Evolutionary conservation across 2,329 filamentous ascomycete species (phyloP).

Genomic region (Ceratocystis eucalypticola): DNA sequence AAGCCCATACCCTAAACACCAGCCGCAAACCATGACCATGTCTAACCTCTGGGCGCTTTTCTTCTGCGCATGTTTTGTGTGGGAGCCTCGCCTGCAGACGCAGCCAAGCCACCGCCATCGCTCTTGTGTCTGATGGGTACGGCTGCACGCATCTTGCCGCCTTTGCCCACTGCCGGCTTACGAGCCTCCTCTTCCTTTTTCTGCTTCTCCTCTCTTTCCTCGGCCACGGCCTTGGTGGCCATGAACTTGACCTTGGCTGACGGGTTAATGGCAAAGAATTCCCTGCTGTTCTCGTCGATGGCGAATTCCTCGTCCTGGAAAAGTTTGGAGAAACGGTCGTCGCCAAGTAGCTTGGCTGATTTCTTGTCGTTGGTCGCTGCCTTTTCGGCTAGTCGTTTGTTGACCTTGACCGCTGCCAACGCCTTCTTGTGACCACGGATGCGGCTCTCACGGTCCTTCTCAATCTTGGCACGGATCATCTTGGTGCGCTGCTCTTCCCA

Average conservation of each 20-base stretch:
- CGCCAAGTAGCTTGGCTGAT: constrained; percentile 53
- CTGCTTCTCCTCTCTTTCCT: constrained; percentile 34
- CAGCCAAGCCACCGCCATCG: constrained; percentile 14
- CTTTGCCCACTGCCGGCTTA: constrained; percentile 12
- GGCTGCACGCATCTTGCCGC: constrained; percentile 15
- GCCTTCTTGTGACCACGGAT: constrained; percentile 85
- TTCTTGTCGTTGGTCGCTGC: constrained; percentile 43
- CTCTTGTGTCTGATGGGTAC: constrained; percentile 19
- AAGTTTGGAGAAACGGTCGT: constrained; percentile 73
- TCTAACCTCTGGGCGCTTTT: constrained; percentile 18
- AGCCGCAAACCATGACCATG: background rate
- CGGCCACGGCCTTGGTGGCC: constrained; percentile 14
- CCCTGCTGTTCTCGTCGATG: constrained; percentile 76
- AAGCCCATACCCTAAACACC: constrained; percentile 12
- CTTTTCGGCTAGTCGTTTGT: constrained; percentile 66
- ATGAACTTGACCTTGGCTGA: constrained; percentile 41
- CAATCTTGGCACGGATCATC: constrained; percentile 85
- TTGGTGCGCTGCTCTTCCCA: constrained; percentile 88
- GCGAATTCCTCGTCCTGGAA: constrained; percentile 90
- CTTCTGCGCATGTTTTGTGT: constrained; percentile 16
- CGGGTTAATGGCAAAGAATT: constrained; percentile 81
- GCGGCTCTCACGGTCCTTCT: constrained; percentile 88
- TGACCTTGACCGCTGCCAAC: constrained; percentile 60
- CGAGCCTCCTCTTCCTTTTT: constrained; percentile 24
- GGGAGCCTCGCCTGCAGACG: background rate